A percentile compares a stretch with the other conserved stretches of the same genome.
phyloP scores from a whole-genome alignment of 164 flowering plant genomes.

The Liquidambar formosana region DNA sequence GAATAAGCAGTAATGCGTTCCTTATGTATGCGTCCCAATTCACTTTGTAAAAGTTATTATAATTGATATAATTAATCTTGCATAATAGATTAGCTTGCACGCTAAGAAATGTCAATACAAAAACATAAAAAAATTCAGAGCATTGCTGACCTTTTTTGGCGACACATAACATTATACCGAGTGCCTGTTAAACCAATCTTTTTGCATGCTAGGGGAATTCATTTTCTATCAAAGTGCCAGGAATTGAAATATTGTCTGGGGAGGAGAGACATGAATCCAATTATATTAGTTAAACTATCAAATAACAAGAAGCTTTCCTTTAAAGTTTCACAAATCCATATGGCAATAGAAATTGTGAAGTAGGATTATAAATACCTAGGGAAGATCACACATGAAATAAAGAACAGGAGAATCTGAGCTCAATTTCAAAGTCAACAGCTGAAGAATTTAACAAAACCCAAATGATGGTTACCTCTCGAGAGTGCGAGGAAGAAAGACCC shows the following conservation, averaged over 20 bases:
- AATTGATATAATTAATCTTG: no score
- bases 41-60: no score
- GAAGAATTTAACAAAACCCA: constrained; percentile 1
- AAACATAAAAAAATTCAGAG: no score
- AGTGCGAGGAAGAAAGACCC: no score
- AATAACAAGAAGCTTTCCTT: background rate
- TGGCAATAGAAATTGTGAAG: background rate
- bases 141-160: no score
- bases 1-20: no score
- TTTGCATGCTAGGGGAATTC: background rate
- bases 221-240: background rate
- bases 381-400: constrained; percentile 2
- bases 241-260: background rate
- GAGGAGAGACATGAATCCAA: background rate
- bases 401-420: background rate
- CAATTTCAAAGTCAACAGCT: constrained; percentile 3
- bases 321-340: background rate
- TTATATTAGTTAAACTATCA: background rate
- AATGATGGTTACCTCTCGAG: background rate
- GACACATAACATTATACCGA: no score
- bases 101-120: no score
- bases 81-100: no score
- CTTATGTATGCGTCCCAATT: no score
- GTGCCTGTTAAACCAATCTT: no score
- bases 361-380: background rate